These are phyloP conservation scores for Beauveria rudraprayagi DNA, from an alignment of 2,329 filamentous ascomycete species.

Conservation along the genomic window DNA sequence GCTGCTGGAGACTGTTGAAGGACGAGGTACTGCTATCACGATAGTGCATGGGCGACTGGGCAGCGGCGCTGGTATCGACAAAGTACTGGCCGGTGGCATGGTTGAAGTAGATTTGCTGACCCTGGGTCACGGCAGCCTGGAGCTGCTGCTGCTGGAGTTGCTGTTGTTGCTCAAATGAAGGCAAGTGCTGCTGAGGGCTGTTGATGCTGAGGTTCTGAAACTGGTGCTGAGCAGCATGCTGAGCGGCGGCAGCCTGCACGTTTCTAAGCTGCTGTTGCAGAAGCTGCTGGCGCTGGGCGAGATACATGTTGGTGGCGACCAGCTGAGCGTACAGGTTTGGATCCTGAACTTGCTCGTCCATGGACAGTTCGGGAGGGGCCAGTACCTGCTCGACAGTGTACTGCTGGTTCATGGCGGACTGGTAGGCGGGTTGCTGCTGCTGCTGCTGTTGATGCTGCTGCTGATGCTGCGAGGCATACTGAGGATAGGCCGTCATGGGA, in stretches of 20 bases:
- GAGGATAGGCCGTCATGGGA: conserved; percentile 51
- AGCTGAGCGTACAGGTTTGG: conserved; percentile 81
- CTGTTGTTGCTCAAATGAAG: conserved; percentile 22
- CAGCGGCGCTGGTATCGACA: conserved; percentile 54
- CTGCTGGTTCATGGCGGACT: conserved; percentile 33
- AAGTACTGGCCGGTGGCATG: conserved; percentile 81
- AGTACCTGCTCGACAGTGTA: conserved; percentile 85
- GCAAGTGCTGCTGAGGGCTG: conserved; percentile 33
- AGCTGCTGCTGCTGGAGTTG: conserved; percentile 30
- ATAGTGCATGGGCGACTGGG: conserved; percentile 32
- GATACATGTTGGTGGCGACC: conserved; percentile 81
- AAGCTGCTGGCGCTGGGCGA: conserved; percentile 90
- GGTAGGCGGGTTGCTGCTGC: conserved; percentile 20
- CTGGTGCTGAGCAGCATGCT: conserved; percentile 44
- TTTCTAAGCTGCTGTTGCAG: conserved; percentile 86
- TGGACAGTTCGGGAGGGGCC: conserved; percentile 71
- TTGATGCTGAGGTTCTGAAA: conserved; percentile 70
- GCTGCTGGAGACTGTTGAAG: conserved; percentile 23
- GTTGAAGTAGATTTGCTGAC: conserved; percentile 79
- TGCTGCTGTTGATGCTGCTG: conserved; percentile 19
- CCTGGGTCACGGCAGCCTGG: conserved; percentile 34
- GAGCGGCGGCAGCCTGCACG: conserved; percentile 64
- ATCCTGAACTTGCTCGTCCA: conserved; percentile 65
- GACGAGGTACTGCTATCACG: conserved; percentile 36
- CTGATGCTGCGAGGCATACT: conserved; percentile 30